phyloP scores from a whole-genome alignment of 1,284 basidiomycete genomes.

The Wallemia mellicola region DNA sequence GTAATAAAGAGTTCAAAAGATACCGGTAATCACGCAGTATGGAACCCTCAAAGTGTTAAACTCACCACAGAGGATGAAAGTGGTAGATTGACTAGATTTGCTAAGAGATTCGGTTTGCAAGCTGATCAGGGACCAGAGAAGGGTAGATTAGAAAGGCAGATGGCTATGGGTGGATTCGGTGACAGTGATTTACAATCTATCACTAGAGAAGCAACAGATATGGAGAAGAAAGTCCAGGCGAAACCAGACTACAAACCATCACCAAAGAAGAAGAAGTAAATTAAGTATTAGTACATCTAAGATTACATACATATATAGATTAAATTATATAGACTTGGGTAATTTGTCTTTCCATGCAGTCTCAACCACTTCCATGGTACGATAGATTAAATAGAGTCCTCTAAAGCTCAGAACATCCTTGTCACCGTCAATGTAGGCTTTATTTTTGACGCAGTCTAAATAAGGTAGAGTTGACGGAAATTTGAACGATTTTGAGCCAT shows the following conservation, averaged over 20 bases:
- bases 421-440: background rate
- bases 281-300: background rate
- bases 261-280: background rate
- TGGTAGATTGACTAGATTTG: conserved; percentile 1
- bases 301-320: background rate
- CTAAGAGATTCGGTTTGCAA: background rate
- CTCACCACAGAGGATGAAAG: background rate
- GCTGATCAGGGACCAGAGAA: background rate
- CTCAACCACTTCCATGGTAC: background rate
- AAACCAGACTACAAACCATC: background rate
- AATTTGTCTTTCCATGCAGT: background rate
- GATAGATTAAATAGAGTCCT: background rate
- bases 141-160: background rate
- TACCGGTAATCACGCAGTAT: background rate
- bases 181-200: background rate
- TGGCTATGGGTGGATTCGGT: background rate
- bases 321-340: background rate
- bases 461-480: background rate
- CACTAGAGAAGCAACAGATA: background rate
- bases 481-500: background rate
- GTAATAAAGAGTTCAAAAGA: background rate
- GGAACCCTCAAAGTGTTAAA: background rate
- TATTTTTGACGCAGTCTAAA: background rate
- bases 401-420: background rate
- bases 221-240: background rate